Conservation (phyloP, 1,284 basidiomycete genomes). For the Sphaerobolus stellatus region DNA sequence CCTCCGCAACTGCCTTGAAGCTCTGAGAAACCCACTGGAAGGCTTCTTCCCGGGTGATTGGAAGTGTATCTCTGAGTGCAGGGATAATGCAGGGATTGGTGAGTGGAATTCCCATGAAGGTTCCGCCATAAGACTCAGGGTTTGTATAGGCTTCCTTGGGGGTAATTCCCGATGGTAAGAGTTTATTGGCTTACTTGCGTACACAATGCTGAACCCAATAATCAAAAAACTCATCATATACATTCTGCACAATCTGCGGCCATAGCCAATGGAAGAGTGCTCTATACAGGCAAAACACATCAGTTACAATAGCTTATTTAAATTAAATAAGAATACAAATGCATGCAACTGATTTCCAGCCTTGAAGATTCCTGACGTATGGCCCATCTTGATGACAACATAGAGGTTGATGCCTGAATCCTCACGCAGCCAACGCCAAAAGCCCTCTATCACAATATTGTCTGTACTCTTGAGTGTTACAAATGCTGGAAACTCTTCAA, state of each 20-base stretch:
- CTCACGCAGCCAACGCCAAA: slow-evolving; percentile 29
- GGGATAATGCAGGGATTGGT: too few relatives aligned
- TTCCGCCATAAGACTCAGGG: slow-evolving; percentile 9
- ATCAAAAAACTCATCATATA: slow-evolving; percentile 10
- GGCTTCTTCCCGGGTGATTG: too few relatives aligned
- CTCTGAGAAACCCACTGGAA: too few relatives aligned
- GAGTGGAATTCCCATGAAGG: slow-evolving; percentile 1
- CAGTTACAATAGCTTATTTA: not conserved
- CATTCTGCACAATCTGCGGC: slow-evolving; percentile 10
- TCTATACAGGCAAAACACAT: not conserved
- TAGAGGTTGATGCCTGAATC: not conserved
- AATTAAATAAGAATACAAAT: not conserved
- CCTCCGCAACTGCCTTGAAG: too few relatives aligned
- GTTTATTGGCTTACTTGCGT: slow-evolving; percentile 8
- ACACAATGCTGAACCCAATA: slow-evolving; percentile 14
- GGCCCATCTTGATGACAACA: not conserved
- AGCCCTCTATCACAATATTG: slow-evolving; percentile 30
- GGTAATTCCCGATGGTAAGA: slow-evolving; percentile 12
- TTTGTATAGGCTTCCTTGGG: not conserved
- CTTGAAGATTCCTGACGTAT: slow-evolving; percentile 1
- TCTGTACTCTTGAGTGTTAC: slow-evolving; percentile 27
- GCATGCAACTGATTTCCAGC: not conserved
- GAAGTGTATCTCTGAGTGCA: too few relatives aligned
- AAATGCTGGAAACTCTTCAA: slow-evolving; percentile 19
- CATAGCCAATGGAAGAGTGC: slow-evolving; percentile 16